Evolutionary conservation across 768 basidiomycete species (phyloP).

Genomic region (Pleurotus djamor): DNA sequence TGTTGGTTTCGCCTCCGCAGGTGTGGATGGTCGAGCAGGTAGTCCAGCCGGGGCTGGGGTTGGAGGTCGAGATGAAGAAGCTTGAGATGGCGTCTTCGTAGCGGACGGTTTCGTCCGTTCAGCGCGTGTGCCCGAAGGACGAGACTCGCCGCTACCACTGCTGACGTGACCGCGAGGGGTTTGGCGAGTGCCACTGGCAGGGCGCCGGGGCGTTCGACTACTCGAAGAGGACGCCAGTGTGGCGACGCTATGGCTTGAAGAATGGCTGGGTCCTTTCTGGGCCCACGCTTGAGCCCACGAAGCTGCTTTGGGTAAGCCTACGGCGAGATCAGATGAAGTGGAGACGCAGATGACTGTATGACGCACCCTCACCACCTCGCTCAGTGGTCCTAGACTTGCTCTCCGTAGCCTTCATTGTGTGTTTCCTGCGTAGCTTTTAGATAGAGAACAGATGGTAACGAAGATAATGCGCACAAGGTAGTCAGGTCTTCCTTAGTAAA

Average conservation of each 20-base stretch:
- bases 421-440: conserved; percentile 57
- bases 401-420: conserved; percentile 90
- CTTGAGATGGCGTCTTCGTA: conserved; percentile 43
- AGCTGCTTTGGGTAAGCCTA: conserved; percentile 65
- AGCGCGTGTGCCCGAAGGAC: conserved; percentile 26
- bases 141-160: conserved; percentile 24
- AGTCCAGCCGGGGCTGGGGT: conserved; percentile 41
- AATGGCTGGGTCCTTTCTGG: background rate
- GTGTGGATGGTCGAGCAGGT: conserved; percentile 41
- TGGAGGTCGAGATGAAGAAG: conserved; percentile 61
- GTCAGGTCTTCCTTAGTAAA: conserved; percentile 96
- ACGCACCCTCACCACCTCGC: conserved; percentile 60
- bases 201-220: conserved; percentile 41
- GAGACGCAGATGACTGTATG: conserved; percentile 7
- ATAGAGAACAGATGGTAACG: conserved; percentile 7
- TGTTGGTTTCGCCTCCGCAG: conserved; percentile 35
- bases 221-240: conserved; percentile 17
- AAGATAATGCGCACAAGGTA: conserved; percentile 60
- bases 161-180: conserved; percentile 24
- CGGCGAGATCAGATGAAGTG: conserved; percentile 2
- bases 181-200: conserved; percentile 41
- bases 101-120: conserved; percentile 37
- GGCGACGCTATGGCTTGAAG: background rate
- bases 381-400: conserved; percentile 55
- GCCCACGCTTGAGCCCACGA: conserved; percentile 52